Base-by-base conservation (phyloP, 805 yeast genomes). In the Sugiyamaella smithiae region DNA sequence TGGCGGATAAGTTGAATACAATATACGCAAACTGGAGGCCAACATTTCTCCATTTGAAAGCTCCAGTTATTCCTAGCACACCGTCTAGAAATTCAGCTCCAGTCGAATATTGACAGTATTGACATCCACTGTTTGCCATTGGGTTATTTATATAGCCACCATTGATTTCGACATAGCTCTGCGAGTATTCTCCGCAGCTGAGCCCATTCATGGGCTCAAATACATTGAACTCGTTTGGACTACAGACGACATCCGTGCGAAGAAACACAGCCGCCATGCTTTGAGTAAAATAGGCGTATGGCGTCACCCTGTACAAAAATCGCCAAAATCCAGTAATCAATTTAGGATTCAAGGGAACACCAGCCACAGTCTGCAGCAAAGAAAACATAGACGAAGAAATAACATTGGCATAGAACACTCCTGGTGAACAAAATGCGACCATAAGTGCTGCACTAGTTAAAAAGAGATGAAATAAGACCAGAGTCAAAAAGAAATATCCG, bases 261-360 rank as follows among this genome's bases (percentile, higher is more conserved):
- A 81, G 81, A 53, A 73, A 67, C 48, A 74, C 71, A 25, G 62
- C 66, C 24, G 67, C 68, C 24, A 80, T 68, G 52, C 84, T 69
- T 45, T 77, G 79, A 48, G 84, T 68, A 62, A 82, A 77, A 59
- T 85, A 85, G 1, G 89, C 82, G 65, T 75, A 75, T 4, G 72
- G 91, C 25, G 85, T 81, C 12, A 71, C 73, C 54, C 84, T 76
- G 76, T 84, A 81, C 88, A 86, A 82, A 62, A 83, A 85, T 41
- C 76, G 78, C 93, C 91, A 86, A 70, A 85, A 85, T 1, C 85
- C 80, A 7, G 91, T 90, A 80, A 85, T 75, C 43, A 72, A 62
- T 2, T 49, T 38, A 5, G 67, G 67, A 16, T 78, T 76, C 58
- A 80, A 85, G 46, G 80, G 70, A 50, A 82, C 81, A 68, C 88